phyloP scores from a whole-genome alignment of 805 yeast species.

The Pichia sporocuriosa region DNA sequence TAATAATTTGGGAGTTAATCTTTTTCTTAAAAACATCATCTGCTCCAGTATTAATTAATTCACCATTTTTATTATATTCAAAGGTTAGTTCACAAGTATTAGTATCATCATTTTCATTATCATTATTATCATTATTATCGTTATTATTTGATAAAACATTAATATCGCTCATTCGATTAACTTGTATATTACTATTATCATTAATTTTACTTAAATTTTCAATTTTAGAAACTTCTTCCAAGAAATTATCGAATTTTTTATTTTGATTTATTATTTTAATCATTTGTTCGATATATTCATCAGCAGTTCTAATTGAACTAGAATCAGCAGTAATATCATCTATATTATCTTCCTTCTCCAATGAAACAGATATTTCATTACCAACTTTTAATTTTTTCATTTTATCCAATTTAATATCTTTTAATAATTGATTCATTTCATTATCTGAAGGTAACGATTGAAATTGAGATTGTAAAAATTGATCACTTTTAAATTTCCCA shows the following conservation, averaged over 20 bases:
- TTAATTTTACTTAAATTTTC: slow-evolving; percentile 14
- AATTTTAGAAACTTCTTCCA: slow-evolving; percentile 18
- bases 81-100: slow-evolving; percentile 18
- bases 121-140: background rate
- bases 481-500: slow-evolving; percentile 11
- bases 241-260: slow-evolving; percentile 21
- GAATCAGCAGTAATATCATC: too few species aligned
- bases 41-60: slow-evolving; percentile 15
- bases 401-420: slow-evolving; percentile 1
- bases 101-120: background rate
- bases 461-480: slow-evolving; percentile 6
- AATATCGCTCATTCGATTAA: too few species aligned
- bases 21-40: slow-evolving; percentile 14
- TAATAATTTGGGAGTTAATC: slow-evolving; percentile 19
- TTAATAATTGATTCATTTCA: slow-evolving; percentile 4
- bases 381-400: slow-evolving; percentile 5
- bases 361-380: background rate
- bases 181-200: too few species aligned
- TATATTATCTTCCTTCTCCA: too few species aligned
- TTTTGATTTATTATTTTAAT: slow-evolving; percentile 18
- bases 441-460: slow-evolving; percentile 3
- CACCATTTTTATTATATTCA: slow-evolving; percentile 21
- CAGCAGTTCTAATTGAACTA: slow-evolving; percentile 12
- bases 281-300: slow-evolving; percentile 22
- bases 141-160: background rate